phyloP scores from a whole-genome alignment of 2,329 filamentous ascomycete species.

The Apiospora sp. region DNA sequence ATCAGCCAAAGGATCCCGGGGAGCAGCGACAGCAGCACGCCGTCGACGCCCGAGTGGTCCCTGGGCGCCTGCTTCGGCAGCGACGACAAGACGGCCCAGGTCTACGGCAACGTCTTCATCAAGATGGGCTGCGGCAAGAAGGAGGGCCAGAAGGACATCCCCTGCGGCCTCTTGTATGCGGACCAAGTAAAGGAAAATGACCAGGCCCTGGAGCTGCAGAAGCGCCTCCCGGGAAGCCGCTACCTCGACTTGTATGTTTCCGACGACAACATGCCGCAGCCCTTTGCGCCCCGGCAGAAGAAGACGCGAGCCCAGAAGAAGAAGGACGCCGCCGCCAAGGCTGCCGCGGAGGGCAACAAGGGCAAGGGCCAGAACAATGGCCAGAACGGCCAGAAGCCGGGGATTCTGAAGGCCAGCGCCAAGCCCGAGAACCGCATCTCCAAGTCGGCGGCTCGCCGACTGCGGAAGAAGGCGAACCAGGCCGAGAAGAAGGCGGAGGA shows the following conservation, averaged over 20 bases:
- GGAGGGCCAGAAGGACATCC: background rate
- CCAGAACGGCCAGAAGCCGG: too few relatives aligned
- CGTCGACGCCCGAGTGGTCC: background rate
- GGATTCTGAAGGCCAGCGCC: background rate
- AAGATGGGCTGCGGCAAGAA: background rate
- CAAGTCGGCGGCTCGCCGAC: background rate
- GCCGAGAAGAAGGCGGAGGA: too few relatives aligned
- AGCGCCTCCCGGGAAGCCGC: background rate
- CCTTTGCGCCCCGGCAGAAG: background rate
- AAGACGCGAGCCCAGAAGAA: background rate
- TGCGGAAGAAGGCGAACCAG: too few relatives aligned
- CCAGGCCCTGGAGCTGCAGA: too few relatives aligned
- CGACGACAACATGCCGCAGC: background rate
- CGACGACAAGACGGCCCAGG: background rate
- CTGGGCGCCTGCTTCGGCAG: background rate
- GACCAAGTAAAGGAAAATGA: too few relatives aligned
- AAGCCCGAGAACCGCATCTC: background rate
- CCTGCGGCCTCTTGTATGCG: too few relatives aligned
- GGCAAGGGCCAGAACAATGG: too few relatives aligned
- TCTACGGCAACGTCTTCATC: background rate
- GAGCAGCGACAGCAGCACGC: background rate
- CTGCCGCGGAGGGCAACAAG: background rate
- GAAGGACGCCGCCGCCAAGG: background rate
- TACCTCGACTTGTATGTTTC: background rate
- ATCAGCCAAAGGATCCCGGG: too few relatives aligned